Conservation (phyloP, 2,329 filamentous ascomycete species). For the Aspergillus sp. region DNA sequence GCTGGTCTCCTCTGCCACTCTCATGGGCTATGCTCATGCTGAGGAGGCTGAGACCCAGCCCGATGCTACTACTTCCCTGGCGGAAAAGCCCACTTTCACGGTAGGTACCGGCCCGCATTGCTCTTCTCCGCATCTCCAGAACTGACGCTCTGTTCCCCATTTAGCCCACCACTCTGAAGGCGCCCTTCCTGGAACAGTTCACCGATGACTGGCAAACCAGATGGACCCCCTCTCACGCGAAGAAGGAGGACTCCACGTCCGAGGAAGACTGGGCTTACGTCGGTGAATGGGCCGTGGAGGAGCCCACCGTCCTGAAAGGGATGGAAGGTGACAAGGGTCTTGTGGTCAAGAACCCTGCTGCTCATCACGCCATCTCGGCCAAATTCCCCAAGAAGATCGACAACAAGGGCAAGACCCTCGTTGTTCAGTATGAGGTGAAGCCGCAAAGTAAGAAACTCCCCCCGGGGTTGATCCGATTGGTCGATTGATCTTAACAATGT, state of each 20-base stretch:
- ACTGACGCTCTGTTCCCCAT: background rate
- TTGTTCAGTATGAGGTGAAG: constrained; percentile 99
- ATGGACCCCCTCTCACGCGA: constrained; percentile 94
- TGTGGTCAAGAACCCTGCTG: constrained; percentile 95
- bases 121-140: constrained; percentile 17
- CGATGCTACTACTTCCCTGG: constrained; percentile 54
- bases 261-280: constrained; percentile 96
- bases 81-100: constrained; percentile 78
- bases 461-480: background rate
- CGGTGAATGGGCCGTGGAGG: constrained; percentile 94
- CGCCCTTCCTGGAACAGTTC: constrained; percentile 97
- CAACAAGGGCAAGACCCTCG: constrained; percentile 94
- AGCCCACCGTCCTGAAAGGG: constrained; percentile 84
- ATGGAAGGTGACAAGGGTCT: constrained; percentile 95
- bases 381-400: constrained; percentile 97
- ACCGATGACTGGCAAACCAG: constrained; percentile 90
- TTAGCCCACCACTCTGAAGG: constrained; percentile 84
- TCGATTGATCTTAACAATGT: constrained; percentile 3
- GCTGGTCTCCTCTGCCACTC: constrained; percentile 67
- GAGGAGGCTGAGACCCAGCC: constrained; percentile 63
- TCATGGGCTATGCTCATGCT: constrained; percentile 63
- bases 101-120: constrained; percentile 54
- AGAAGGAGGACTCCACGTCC: constrained; percentile 83
- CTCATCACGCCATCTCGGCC: constrained; percentile 98
- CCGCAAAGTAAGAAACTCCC: constrained; percentile 77